These are phyloP conservation scores for Neurospora sp. DNA, from an alignment of 495 filamentous ascomycete species.

Conservation along the genomic window DNA sequence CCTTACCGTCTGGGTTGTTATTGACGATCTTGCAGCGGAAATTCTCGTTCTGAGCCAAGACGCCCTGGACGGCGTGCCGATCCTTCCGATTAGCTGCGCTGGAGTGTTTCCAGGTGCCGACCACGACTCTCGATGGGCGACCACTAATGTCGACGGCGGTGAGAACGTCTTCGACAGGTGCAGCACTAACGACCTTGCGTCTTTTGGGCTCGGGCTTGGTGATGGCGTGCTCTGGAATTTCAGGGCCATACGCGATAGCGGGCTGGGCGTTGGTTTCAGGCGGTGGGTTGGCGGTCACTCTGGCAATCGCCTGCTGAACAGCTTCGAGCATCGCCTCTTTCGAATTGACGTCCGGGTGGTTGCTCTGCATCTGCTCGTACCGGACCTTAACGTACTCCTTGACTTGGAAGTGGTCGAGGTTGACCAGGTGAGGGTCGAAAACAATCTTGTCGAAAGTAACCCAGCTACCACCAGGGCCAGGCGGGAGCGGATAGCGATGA, in stretches of 20 bases:
- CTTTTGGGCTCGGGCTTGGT: constrained; percentile 27
- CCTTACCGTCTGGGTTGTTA: constrained; percentile 39
- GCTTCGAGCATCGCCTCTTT: constrained; percentile 14
- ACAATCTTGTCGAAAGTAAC: constrained; percentile 43
- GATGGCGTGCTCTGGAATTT: constrained; percentile 29
- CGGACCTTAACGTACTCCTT: constrained; percentile 48
- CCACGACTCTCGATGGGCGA: constrained; percentile 35
- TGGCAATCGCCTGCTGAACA: constrained; percentile 28
- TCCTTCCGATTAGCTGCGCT: constrained; percentile 23
- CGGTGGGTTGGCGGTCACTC: constrained; percentile 23
- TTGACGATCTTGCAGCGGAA: constrained; percentile 42
- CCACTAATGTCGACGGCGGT: constrained; percentile 20
- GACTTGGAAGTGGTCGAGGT: constrained; percentile 35
- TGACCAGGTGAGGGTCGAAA: constrained; percentile 37
- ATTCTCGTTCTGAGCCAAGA: constrained; percentile 42
- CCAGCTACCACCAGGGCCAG: constrained; percentile 46
- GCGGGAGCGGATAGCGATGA: constrained; percentile 32
- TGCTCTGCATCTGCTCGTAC: constrained; percentile 18
- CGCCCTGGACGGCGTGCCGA: constrained; percentile 43
- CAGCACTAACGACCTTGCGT: constrained; percentile 10
- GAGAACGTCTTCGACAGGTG: not conserved
- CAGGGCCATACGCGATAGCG: constrained; percentile 31
- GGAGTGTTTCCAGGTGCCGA: constrained; percentile 42
- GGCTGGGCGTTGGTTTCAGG: constrained; percentile 23
- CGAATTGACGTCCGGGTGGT: constrained; percentile 19